These are phyloP conservation scores for Russula abietina DNA, from an alignment of 768 basidiomycete genomes.

Conservation along the genomic window DNA sequence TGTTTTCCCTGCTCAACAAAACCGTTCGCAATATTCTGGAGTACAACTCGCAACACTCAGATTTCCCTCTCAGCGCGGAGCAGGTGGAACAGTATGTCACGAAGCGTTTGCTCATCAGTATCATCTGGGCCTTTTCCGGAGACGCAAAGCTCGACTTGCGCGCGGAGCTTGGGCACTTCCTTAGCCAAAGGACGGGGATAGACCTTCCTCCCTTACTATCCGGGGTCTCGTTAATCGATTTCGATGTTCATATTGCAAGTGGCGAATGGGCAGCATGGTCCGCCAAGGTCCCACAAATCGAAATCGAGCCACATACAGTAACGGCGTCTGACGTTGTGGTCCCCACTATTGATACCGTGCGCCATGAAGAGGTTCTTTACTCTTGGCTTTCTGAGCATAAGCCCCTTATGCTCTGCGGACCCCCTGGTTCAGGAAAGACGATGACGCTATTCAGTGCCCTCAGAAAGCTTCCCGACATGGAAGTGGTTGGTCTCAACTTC, in stretches of 20 bases:
- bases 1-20: constrained; percentile 97
- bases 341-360: constrained; percentile 96
- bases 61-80: constrained; percentile 84
- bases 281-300: constrained; percentile 84
- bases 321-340: constrained; percentile 96
- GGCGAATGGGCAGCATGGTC: constrained; percentile 94
- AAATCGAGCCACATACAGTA: constrained; percentile 94
- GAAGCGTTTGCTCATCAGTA: constrained; percentile 82
- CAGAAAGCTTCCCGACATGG: constrained; percentile 96
- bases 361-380: constrained; percentile 97
- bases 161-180: constrained; percentile 82
- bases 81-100: constrained; percentile 86
- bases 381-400: constrained; percentile 99
- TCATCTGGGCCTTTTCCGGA: constrained; percentile 98
- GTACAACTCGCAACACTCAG: constrained; percentile 90
- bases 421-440: constrained; percentile 99
- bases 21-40: constrained; percentile 89
- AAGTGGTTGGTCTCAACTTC: constrained; percentile 98
- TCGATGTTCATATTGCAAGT: constrained; percentile 79
- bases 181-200: constrained; percentile 79
- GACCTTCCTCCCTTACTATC: constrained; percentile 74
- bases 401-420: constrained; percentile 95
- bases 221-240: constrained; percentile 88
- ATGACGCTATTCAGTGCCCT: constrained; percentile 99
- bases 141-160: constrained; percentile 90